Percentiles rank a stretch among this genome's conserved stretches.
These are phyloP conservation scores for Anastatica hierochuntica DNA, from an alignment of 345 rosid genomes.

Conservation along the genomic window DNA sequence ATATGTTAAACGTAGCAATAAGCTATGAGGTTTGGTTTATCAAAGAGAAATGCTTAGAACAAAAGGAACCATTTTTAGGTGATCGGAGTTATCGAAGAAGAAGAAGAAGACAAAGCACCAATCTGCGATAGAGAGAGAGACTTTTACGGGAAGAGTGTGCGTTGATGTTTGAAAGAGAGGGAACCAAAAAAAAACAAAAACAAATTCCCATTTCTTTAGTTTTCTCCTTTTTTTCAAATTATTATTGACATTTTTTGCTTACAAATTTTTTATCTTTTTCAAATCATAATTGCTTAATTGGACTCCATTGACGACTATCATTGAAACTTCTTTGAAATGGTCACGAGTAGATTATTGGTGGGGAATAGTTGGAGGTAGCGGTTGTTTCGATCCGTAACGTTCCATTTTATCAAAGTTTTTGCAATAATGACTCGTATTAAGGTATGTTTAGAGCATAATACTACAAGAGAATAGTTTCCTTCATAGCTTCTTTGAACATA, in stretches of 20 bases:
- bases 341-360: too few relatives aligned
- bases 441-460: too few relatives aligned
- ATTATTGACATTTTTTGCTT: not conserved
- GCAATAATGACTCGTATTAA: too few relatives aligned
- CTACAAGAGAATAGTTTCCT: too few relatives aligned
- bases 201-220: constrained; percentile 11
- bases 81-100: constrained; percentile 30
- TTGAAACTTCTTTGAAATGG: too few relatives aligned
- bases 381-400: too few relatives aligned
- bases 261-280: not conserved
- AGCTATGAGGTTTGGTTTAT: not conserved
- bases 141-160: constrained; percentile 28
- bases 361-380: too few relatives aligned
- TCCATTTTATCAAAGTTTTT: too few relatives aligned
- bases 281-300: constrained; percentile 11
- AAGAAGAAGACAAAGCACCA: constrained; percentile 26
- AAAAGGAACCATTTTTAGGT: constrained; percentile 19
- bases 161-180: constrained; percentile 20
- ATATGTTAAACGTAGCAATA: not conserved
- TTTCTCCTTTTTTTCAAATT: not conserved
- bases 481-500: too few relatives aligned
- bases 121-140: constrained; percentile 23
- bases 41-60: constrained; percentile 18
- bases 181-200: constrained; percentile 25
- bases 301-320: constrained; percentile 7